Evolutionary conservation across 1,139 yeast genomes (phyloP), one percentile per base, ranked within the genome.

Genomic region (Candida labiduridarum): DNA sequence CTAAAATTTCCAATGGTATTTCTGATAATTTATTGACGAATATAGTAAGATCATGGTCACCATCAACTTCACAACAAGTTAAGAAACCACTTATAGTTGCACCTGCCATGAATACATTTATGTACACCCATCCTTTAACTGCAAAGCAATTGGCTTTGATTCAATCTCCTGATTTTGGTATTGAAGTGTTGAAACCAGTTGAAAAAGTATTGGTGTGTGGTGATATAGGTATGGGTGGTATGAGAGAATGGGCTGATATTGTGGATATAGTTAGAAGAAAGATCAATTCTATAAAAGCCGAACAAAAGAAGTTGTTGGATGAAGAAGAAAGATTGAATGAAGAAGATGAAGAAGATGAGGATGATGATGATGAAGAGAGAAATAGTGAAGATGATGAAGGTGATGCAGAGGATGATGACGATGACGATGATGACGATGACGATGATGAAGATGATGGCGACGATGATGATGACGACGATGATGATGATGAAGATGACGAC

Each of bases 191-290:
- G 62, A 85, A 83, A 62, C 99, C 99, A 0, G 92, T 94, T 27
- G 99, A 94, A 62, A 94, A 94, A 67, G 96, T 92, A 7, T 76
- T 90, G 56, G 90, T 89, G 4, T 90, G 96, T 73, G 99, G 99
- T 46, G 99, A 94, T 68, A 89, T 94, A 52, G 99, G 99, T 2
- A 87, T 82, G 85, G 99, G 99, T 25, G 99, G 98, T 9, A 94
- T 94, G 99, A 79, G 96, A 62, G 98, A 94, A 69, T 92, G 97
- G 97, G 80, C 84, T 54, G 97, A 91, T 57, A 82, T 92, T 49
- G 97, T 91, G 10, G 97, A 90, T 60, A 82, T 84, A 14, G 68
- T 90, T 49, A 84, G 89, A 47, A 78, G 83, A 52, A 76, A 75
- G 56, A 79, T 74, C 56, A 71, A 62, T 34, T 59, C 70, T 10